A percentile compares a stretch with the other conserved stretches of the same genome.
These are phyloP conservation scores for Neurospora tetrasperma DNA, from an alignment of 495 filamentous ascomycete species.

Conservation along the genomic window DNA sequence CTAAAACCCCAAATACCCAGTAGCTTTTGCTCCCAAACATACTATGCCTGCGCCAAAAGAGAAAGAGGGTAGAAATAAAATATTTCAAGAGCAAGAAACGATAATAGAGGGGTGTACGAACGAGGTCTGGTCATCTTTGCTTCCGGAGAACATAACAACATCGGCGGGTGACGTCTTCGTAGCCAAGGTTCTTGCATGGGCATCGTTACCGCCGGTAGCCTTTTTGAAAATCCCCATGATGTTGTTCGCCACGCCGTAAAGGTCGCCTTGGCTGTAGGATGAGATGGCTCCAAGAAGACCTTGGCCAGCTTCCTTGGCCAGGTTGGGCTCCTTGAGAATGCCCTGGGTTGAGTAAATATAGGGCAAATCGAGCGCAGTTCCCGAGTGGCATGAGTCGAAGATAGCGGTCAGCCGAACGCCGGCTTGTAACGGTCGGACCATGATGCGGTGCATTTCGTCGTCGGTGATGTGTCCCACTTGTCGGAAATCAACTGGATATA, in stretches of 20 bases:
- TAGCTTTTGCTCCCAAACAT: background rate
- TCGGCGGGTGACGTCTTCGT: constrained; percentile 94
- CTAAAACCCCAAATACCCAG: background rate
- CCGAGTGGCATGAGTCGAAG: constrained; percentile 99
- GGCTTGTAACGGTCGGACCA: constrained; percentile 71
- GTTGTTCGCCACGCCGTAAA: constrained; percentile 69
- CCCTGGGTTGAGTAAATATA: constrained; percentile 96
- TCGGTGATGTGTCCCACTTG: constrained; percentile 89
- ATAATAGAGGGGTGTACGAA: constrained; percentile 43
- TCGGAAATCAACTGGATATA: constrained; percentile 94
- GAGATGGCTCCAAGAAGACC: constrained; percentile 84
- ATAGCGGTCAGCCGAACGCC: constrained; percentile 93
- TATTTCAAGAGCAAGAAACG: constrained; percentile 11
- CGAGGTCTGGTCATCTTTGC: constrained; percentile 94
- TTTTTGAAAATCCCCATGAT: constrained; percentile 90
- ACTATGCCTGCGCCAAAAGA: background rate
- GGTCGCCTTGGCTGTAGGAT: constrained; percentile 81
- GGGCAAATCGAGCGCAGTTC: constrained; percentile 88
- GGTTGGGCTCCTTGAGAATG: constrained; percentile 94
- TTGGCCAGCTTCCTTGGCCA: constrained; percentile 95
- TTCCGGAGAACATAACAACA: constrained; percentile 95
- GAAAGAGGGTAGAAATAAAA: background rate
- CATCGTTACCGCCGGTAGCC: constrained; percentile 73
- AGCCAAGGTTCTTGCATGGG: constrained; percentile 64
- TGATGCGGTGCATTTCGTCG: constrained; percentile 97